Evolutionary conservation across 1,284 basidiomycete genomes (phyloP).

Genomic region (Ustilago crameri): DNA sequence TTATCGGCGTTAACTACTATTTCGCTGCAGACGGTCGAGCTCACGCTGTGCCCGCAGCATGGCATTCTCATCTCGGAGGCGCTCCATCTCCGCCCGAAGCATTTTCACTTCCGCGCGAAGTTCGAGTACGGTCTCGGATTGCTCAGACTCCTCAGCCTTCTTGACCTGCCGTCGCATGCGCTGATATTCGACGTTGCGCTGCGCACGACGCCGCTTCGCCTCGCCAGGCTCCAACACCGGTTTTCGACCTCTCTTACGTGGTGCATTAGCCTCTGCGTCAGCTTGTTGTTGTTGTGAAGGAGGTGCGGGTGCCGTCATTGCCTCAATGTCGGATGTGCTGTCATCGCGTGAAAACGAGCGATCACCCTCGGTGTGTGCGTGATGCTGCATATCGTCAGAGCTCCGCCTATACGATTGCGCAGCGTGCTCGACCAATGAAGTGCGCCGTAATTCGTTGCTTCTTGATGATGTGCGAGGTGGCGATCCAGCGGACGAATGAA

Average conservation of each 20-base stretch:
- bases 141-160: constrained; percentile 39
- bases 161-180: constrained; percentile 45
- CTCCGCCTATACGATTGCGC: constrained; percentile 1
- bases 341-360: neutral
- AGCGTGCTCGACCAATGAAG: constrained; percentile 3
- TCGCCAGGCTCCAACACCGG: constrained; percentile 31
- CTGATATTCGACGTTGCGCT: constrained; percentile 45
- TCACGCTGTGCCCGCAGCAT: constrained; percentile 54
- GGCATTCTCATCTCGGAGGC: constrained; percentile 57
- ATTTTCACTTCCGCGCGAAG: constrained; percentile 56
- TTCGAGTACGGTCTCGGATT: constrained; percentile 42
- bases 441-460: constrained; percentile 7
- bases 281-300: neutral
- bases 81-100: constrained; percentile 55
- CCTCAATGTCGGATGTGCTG: constrained; percentile 2
- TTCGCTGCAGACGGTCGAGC: constrained; percentile 39
- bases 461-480: neutral
- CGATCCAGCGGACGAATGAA: constrained; percentile 1
- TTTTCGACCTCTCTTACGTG: constrained; percentile 40
- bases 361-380: no score
- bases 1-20: no score
- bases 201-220: constrained; percentile 34
- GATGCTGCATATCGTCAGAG: neutral
- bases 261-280: constrained; percentile 9
- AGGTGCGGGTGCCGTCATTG: neutral